Conservation (phyloP, 2,329 filamentous ascomycete species). For the Penicillium olsonii region DNA sequence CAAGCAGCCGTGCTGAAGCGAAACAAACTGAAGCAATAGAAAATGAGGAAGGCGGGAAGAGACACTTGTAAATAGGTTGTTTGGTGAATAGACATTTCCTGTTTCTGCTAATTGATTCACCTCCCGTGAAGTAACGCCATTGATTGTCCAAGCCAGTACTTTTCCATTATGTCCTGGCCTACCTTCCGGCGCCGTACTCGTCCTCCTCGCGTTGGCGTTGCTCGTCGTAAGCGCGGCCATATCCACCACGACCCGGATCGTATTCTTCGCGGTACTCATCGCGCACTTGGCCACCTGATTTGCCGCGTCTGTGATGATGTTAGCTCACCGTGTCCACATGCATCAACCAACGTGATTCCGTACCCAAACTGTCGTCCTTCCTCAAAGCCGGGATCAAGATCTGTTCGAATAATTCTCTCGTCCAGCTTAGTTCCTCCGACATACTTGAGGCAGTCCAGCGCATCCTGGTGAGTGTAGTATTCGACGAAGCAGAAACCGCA, state of each 20-base stretch:
- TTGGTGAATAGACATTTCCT: slow-evolving; percentile 29
- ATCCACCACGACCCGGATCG: slow-evolving; percentile 89
- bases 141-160: slow-evolving; percentile 26
- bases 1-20: slow-evolving; percentile 42
- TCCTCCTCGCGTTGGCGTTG: slow-evolving; percentile 58
- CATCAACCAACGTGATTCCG: slow-evolving; percentile 23
- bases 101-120: slow-evolving; percentile 32
- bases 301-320: slow-evolving; percentile 63
- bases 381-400: slow-evolving; percentile 92
- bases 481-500: slow-evolving; percentile 99
- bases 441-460: slow-evolving; percentile 97
- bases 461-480: slow-evolving; percentile 97
- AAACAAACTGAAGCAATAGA: slow-evolving; percentile 23
- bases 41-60: slow-evolving; percentile 11
- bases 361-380: slow-evolving; percentile 93
- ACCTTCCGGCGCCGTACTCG: slow-evolving; percentile 60
- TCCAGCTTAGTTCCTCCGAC: slow-evolving; percentile 97
- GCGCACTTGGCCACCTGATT: slow-evolving; percentile 92
- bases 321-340: slow-evolving; percentile 6
- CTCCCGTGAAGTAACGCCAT: slow-evolving; percentile 37
- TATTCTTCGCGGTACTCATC: slow-evolving; percentile 98
- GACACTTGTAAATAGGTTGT: slow-evolving; percentile 31
- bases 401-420: slow-evolving; percentile 92
- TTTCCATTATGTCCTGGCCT: slow-evolving; percentile 24
- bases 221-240: slow-evolving; percentile 75